Evolutionary conservation across 768 basidiomycete genomes (phyloP), one percentile per base, ranked within the genome.

Genomic region (Sporobolomyces pararoseus): DNA sequence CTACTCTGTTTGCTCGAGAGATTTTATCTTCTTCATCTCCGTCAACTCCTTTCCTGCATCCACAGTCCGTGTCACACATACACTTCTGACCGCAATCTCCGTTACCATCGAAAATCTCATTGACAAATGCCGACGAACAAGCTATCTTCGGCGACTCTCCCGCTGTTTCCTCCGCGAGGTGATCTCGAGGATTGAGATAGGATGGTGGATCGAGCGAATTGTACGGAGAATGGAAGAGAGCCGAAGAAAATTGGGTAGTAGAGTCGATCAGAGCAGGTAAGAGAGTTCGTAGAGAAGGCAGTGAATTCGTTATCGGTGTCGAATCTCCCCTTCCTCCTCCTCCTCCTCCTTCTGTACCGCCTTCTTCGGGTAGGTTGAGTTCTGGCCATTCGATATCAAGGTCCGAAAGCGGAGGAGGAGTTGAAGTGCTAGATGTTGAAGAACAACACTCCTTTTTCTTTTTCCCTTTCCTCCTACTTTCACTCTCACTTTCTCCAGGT

Each of bases 361-460:
- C 29, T 34, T 4, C n/a, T n/a, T n/a, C n/a, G n/a, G n/a, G n/a
- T n/a, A n/a, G n/a, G n/a, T n/a, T n/a, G n/a, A 44, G 9, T 17
- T 34, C 27, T 5, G 58, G 39, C 58, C 39, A 59, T 12, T 44
- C 42, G 16, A 59, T 21, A 7, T 57, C 23, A 5, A 4, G 4
- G 7, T 34, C 53, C 31, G 51, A 9, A 29, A 7, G 9, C 31
- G 51, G 31, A 12, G 51, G 51, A 29, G 10, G 27, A 31, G 29
- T 14, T 16, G 53, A 7, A 9, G 12, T 14, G 16, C 23, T 58
- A 14, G 55, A 39, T 7, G 3, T 27, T 23, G 17, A 5, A 14
- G 25, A 31, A 46, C 58, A 59, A 46, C 58, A 59, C 19, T 59
- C 58, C 39, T 46, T 59, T 42, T 59, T 59, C 58, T 59, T 59